Evolutionary conservation across 176 grass and related monocot species (phyloP).

Genomic region (Juncus inflexus): DNA sequence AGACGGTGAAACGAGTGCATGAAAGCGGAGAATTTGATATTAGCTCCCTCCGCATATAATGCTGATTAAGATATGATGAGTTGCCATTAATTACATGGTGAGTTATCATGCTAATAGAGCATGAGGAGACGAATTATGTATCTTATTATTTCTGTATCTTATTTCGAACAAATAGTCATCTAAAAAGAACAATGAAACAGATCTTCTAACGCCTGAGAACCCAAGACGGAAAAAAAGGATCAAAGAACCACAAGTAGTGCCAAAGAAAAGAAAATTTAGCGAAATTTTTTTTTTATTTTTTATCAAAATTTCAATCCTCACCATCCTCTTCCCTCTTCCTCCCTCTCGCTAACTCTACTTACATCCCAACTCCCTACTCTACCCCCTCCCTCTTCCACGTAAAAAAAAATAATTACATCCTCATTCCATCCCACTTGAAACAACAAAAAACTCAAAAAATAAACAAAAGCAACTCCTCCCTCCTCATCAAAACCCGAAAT

Average conservation of each 20-base stretch:
- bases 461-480: background rate
- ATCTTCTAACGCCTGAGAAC: background rate
- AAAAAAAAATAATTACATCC: too few relatives aligned
- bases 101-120: background rate
- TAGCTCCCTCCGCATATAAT: slow-evolving; percentile 35
- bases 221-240: background rate
- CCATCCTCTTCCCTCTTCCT: background rate
- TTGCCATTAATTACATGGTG: background rate
- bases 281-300: too few relatives aligned
- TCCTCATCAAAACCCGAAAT: slow-evolving; percentile 34
- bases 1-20: slow-evolving; percentile 56
- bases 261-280: slow-evolving; percentile 1
- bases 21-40: slow-evolving; percentile 64
- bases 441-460: too few relatives aligned
- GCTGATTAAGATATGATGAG: background rate
- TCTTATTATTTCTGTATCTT: too few relatives aligned
- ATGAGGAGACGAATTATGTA: too few relatives aligned
- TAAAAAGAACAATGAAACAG: too few relatives aligned
- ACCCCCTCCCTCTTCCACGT: background rate
- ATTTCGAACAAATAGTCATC: too few relatives aligned
- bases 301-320: slow-evolving; percentile 19
- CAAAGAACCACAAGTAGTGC: background rate
- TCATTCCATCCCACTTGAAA: too few relatives aligned
- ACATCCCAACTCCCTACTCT: slow-evolving; percentile 13
- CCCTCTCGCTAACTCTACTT: slow-evolving; percentile 16